phyloP scores from a whole-genome alignment of 176 grass and related monocot species.

The Cenchrus fungigraminus region DNA sequence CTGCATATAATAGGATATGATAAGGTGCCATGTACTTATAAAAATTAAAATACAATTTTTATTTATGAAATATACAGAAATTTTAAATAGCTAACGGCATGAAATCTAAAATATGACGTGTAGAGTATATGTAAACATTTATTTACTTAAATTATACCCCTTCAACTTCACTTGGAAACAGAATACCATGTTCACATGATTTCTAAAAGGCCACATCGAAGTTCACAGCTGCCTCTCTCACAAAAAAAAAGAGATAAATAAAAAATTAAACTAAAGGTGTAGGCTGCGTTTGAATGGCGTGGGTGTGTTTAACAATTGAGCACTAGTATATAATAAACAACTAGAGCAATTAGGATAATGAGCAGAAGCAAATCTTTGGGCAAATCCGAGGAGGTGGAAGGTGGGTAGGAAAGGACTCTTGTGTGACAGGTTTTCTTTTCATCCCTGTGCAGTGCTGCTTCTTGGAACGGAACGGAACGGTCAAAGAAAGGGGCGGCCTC shows the following conservation, averaged over 20 bases:
- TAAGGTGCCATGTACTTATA: no score
- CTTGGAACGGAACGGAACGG: not conserved
- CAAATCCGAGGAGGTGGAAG: conserved; percentile 38
- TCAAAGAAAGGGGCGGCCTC: conserved; percentile 46
- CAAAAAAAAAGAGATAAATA: not conserved
- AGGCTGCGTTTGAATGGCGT: not conserved
- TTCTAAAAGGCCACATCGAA: not conserved
- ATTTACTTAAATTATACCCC: no score
- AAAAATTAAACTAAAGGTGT: not conserved
- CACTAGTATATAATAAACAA: conserved; percentile 10
- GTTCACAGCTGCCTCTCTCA: not conserved
- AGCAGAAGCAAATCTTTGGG: not conserved
- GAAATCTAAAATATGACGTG: no score
- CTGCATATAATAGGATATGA: no score
- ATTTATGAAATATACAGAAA: no score
- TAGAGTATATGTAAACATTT: no score
- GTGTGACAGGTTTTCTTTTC: conserved; percentile 3
- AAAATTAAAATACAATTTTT: no score
- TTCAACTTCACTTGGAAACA: not conserved
- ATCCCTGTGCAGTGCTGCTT: not conserved
- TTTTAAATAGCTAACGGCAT: no score
- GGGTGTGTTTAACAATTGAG: no score
- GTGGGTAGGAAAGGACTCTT: conserved; percentile 36
- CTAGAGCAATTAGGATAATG: not conserved
- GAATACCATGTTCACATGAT: not conserved